Evolutionary conservation across 352 stramenopile genomes (phyloP), one percentile per base, ranked within the genome.

Genomic region (Pythium oligandrum): DNA sequence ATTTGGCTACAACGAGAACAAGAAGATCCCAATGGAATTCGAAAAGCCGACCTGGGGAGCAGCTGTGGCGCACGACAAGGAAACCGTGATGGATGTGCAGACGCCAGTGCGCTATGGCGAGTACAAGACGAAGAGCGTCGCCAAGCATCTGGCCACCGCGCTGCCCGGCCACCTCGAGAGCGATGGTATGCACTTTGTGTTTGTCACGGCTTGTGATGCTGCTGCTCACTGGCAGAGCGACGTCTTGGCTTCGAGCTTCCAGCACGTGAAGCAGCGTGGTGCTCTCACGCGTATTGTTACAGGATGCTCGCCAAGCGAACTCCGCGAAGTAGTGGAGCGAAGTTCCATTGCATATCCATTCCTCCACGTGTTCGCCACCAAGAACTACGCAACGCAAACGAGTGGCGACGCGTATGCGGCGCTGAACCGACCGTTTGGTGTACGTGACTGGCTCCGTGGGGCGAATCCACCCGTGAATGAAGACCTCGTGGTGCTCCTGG

Each of bases 131-230:
- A 45, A 30, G n/a, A 12, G 33, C 10, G 37, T 34, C 10, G 11
- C 42, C 35, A 33, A 12, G 39, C 40, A 48, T 33, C 8, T 26
- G 6, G 34, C 45, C 8, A 59, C 44, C 31, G 34, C 38, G 1
- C 66, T 66, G 38, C 55, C 72, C 31, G 75, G 66, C 0, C 59
- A 83, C 48, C 45, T 61, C 40, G 61, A 60, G 30, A 86, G 76
- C 50, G 68, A 92, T 10, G 70, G 88, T 10, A 40, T 90, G 12
- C 78, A 94, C 49, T 91, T 92, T 47, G 83, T 92, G 1, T 90
- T 89, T 53, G 73, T 70, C 3, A 86, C 78, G 9, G 77, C 74
- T 1, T 94, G 83, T 45, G 66, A 78, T 26, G 53, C 70, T 0
- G 63, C 76, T 31, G 71, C 89, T 39, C 55, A 94, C 52, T 91